Conservation (phyloP, 495 filamentous ascomycete genomes). For the Venustampulla echinocandica region DNA sequence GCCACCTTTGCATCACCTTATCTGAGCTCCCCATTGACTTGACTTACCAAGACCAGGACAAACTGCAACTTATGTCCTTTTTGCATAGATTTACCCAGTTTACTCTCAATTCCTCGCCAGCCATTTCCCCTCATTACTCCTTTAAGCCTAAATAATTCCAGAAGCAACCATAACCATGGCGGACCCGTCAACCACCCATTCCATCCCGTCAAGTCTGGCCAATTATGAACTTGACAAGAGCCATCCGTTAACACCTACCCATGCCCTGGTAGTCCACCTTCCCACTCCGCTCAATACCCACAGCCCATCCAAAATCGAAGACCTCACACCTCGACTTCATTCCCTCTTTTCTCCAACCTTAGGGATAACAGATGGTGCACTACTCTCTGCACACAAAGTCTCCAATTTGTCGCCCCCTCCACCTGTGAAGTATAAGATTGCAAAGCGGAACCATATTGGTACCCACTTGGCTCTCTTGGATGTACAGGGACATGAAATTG, state of each 20-base stretch:
- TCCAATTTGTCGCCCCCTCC: constrained; percentile 1
- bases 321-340: not conserved
- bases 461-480: constrained; percentile 5
- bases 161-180: too few relatives aligned
- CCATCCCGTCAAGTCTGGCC: not conserved
- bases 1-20: too few relatives aligned
- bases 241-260: not conserved
- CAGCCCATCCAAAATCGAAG: constrained; percentile 4
- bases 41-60: too few relatives aligned
- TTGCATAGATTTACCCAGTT: too few relatives aligned
- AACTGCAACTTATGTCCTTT: too few relatives aligned
- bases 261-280: constrained; percentile 5
- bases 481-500: constrained; percentile 2
- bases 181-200: not conserved
- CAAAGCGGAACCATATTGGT: constrained; percentile 3
- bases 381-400: constrained; percentile 2
- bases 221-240: constrained; percentile 6
- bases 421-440: not conserved
- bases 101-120: too few relatives aligned
- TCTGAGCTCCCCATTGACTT: too few relatives aligned
- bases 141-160: too few relatives aligned
- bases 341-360: not conserved
- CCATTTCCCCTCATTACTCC: too few relatives aligned
- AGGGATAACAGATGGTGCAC: constrained; percentile 3
- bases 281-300: constrained; percentile 1